These are phyloP conservation scores for Ogataea trehaloabstinens DNA, from an alignment of 805 yeast species.

Conservation along the genomic window DNA sequence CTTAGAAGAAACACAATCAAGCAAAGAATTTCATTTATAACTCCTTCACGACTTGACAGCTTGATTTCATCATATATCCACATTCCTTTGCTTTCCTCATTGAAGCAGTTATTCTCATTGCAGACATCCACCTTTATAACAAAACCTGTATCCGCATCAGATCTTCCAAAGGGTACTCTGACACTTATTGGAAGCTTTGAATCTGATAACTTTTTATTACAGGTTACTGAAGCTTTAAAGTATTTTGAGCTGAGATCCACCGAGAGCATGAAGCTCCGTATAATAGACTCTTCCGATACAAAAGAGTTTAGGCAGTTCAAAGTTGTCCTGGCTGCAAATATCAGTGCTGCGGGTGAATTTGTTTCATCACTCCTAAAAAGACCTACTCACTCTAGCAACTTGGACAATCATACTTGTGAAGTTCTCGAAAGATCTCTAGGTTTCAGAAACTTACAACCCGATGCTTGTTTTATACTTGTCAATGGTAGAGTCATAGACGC, in stretches of 20 bases:
- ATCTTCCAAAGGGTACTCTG: constrained; percentile 23
- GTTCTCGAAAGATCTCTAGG: constrained; percentile 6
- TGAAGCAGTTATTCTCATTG: constrained; percentile 1
- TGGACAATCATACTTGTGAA: background rate
- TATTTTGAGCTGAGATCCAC: constrained; percentile 5
- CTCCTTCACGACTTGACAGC: constrained; percentile 45
- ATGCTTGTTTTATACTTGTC: constrained; percentile 39
- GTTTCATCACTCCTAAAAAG: background rate
- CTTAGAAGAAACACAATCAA: constrained; percentile 42
- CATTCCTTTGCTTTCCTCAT: constrained; percentile 5
- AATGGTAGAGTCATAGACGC: constrained; percentile 54
- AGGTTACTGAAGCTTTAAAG: constrained; percentile 39
- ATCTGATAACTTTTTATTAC: constrained; percentile 36
- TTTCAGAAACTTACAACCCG: constrained; percentile 1
- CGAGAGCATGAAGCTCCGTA: constrained; percentile 16
- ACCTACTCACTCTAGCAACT: constrained; percentile 1
- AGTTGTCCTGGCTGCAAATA: constrained; percentile 5
- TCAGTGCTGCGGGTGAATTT: constrained; percentile 2
- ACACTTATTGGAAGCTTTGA: constrained; percentile 63
- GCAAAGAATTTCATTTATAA: constrained; percentile 47
- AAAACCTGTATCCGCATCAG: background rate
- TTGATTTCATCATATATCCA: constrained; percentile 15
- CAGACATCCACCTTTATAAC: background rate
- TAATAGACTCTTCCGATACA: constrained; percentile 13
- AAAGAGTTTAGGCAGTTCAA: constrained; percentile 1